These are phyloP conservation scores for Pseudonitzschia multiseries DNA, from an alignment of 108 stramenopile genomes.

Conservation along the genomic window DNA sequence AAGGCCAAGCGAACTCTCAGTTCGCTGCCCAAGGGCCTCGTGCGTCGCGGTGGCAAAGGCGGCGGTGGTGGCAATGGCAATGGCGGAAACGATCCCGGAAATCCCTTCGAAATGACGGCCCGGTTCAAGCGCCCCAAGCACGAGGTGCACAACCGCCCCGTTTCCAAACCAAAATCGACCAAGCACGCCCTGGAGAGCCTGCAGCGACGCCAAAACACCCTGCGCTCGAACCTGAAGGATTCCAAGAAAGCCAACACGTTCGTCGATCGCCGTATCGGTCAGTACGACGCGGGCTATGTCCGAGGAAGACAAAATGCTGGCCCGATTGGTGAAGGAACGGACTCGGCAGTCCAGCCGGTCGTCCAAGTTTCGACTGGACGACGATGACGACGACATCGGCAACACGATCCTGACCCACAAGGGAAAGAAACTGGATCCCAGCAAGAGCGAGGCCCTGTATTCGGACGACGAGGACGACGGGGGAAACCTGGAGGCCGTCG, in stretches of 20 bases:
- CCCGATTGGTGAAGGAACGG: conserved; percentile 78
- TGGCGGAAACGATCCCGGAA: conserved; percentile 28
- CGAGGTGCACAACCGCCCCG: conserved; percentile 66
- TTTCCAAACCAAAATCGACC: conserved; percentile 36
- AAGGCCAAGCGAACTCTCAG: conserved; percentile 65
- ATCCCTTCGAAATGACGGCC: conserved; percentile 79
- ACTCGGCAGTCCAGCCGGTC: conserved; percentile 54
- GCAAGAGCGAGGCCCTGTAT: conserved; percentile 52
- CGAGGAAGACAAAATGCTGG: conserved; percentile 67
- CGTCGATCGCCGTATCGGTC: conserved; percentile 81
- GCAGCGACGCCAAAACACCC: conserved; percentile 36
- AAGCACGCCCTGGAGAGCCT: conserved; percentile 40
- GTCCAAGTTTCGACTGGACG: conserved; percentile 59
- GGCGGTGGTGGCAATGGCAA: too few relatives aligned
- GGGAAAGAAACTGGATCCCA: conserved; percentile 73
- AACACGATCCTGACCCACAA: conserved; percentile 69
- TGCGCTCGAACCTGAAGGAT: conserved; percentile 32
- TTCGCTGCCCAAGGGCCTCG: conserved; percentile 71
- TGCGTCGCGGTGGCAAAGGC: too few relatives aligned
- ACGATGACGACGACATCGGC: conserved; percentile 19
- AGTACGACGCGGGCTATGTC: conserved; percentile 51
- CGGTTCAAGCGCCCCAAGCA: conserved; percentile 61
- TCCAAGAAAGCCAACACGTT: conserved; percentile 70
- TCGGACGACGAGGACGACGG: conserved; percentile 82
- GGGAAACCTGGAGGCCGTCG: conserved; percentile 70